Percentiles rank a stretch among this genome's conserved stretches.
These are phyloP conservation scores for Ecytonucleospora hepatopenaei DNA, from an alignment of 371 early-diverging fungal genomes.

Conservation along the genomic window DNA sequence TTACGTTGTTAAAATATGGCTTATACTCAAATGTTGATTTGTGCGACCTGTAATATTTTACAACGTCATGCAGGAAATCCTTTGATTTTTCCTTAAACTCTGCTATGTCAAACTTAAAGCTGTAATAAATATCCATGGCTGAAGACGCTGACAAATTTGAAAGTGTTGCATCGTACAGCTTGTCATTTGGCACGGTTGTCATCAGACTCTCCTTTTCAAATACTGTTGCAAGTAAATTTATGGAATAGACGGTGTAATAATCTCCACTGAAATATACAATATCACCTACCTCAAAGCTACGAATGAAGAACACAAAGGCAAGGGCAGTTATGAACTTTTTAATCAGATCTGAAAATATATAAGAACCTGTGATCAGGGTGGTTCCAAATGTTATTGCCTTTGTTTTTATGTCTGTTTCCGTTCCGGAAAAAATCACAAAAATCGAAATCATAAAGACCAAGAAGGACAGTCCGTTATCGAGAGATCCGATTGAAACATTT, in stretches of 20 bases:
- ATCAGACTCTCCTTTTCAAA: conserved; percentile 17
- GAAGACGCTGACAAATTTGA: conserved; percentile 35
- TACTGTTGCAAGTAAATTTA: conserved; percentile 40
- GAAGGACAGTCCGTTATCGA: conserved; percentile 20
- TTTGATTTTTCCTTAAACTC: conserved; percentile 19
- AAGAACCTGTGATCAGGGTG: conserved; percentile 1
- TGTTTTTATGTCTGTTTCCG: neutral
- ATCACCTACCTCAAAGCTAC: conserved; percentile 52
- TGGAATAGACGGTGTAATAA: conserved; percentile 31
- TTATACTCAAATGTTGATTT: neutral
- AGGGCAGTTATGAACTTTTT: conserved; percentile 29
- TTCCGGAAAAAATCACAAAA: neutral
- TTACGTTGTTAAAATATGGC: conserved; percentile 6
- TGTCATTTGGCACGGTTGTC: conserved; percentile 28
- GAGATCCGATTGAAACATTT: conserved; percentile 16
- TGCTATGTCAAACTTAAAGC: conserved; percentile 9
- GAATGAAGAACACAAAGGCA: conserved; percentile 45
- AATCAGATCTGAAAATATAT: conserved; percentile 9
- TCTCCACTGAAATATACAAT: conserved; percentile 25
- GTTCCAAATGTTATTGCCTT: neutral
- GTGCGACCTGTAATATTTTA: conserved; percentile 2
- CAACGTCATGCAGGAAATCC: conserved; percentile 9
- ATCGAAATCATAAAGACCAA: too few species aligned
- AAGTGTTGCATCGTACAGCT: conserved; percentile 27
- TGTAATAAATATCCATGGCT: conserved; percentile 16